Conservation (phyloP, 2,329 filamentous ascomycete species). For the Xylaria digitata region DNA sequence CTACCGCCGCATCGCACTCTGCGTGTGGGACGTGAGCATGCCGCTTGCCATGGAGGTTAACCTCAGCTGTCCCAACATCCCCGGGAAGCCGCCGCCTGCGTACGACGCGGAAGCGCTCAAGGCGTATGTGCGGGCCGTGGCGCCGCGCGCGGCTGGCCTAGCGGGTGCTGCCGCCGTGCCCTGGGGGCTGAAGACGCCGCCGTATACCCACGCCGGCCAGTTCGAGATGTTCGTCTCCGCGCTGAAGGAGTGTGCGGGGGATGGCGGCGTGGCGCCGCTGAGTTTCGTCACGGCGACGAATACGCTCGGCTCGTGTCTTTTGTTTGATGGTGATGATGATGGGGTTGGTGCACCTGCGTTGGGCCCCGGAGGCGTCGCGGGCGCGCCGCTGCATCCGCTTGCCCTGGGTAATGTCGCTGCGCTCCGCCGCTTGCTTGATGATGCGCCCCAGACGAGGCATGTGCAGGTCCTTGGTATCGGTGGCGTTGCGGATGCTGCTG, state of each 20-base stretch:
- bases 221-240: slow-evolving; percentile 68
- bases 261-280: slow-evolving; percentile 56
- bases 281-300: slow-evolving; percentile 81
- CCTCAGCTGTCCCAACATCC: slow-evolving; percentile 82
- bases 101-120: slow-evolving; percentile 66
- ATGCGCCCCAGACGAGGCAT: slow-evolving; percentile 58
- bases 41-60: slow-evolving; percentile 79
- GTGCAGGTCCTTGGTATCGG: slow-evolving; percentile 77
- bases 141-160: slow-evolving; percentile 50
- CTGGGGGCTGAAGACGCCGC: slow-evolving; percentile 78
- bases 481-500: slow-evolving; percentile 73
- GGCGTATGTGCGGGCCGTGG: slow-evolving; percentile 61
- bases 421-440: slow-evolving; percentile 69
- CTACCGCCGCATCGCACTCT: slow-evolving; percentile 61
- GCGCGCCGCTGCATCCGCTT: slow-evolving; percentile 76
- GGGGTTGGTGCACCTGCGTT: background rate
- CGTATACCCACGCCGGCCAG: slow-evolving; percentile 77
- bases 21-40: slow-evolving; percentile 51
- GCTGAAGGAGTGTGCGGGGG: slow-evolving; percentile 50
- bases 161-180: slow-evolving; percentile 47
- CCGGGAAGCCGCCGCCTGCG: slow-evolving; percentile 74
- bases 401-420: slow-evolving; percentile 80
- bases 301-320: slow-evolving; percentile 75
- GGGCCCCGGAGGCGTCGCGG: slow-evolving; percentile 78
- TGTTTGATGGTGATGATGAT: slow-evolving; percentile 56